Evolutionary conservation across 208 protist genomes (phyloP).

Genomic region (Acanthamoeba sp.): DNA sequence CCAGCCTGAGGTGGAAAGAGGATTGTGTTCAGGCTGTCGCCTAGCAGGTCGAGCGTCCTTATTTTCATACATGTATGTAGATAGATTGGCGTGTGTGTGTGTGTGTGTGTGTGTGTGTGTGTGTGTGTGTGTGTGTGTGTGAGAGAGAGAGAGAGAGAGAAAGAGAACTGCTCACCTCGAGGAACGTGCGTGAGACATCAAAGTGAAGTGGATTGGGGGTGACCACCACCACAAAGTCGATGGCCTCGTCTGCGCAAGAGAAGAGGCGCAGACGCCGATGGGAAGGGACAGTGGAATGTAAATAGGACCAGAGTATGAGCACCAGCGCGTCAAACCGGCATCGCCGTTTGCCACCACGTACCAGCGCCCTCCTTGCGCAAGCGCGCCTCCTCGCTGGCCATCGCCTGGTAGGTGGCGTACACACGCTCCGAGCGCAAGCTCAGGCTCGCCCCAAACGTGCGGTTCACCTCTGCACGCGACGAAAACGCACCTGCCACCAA

Average conservation of each 20-base stretch:
- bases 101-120: too few relatives aligned
- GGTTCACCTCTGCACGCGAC: background rate
- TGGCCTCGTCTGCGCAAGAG: background rate
- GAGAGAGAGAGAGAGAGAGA: background rate
- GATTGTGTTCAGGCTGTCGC: too few relatives aligned
- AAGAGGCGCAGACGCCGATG: too few relatives aligned
- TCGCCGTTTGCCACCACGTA: too few relatives aligned
- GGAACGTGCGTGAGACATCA: conserved; percentile 19
- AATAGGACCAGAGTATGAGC: background rate
- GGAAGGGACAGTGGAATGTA: background rate
- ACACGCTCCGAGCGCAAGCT: background rate
- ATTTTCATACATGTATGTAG: too few relatives aligned
- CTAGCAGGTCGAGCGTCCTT: too few relatives aligned
- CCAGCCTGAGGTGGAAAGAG: conserved; percentile 20
- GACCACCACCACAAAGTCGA: conserved; percentile 27
- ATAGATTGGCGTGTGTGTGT: too few relatives aligned
- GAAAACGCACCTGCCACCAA: conserved; percentile 30
- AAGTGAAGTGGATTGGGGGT: conserved; percentile 1
- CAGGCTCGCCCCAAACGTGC: conserved; percentile 21
- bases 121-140: background rate
- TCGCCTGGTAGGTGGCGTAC: background rate
- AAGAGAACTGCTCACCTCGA: background rate
- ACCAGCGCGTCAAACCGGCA: too few relatives aligned
- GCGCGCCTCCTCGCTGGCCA: background rate
- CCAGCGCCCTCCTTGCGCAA: background rate